Evolutionary conservation across 2,329 filamentous ascomycete genomes (phyloP).

Genomic region (Pyrenophora graminea): DNA sequence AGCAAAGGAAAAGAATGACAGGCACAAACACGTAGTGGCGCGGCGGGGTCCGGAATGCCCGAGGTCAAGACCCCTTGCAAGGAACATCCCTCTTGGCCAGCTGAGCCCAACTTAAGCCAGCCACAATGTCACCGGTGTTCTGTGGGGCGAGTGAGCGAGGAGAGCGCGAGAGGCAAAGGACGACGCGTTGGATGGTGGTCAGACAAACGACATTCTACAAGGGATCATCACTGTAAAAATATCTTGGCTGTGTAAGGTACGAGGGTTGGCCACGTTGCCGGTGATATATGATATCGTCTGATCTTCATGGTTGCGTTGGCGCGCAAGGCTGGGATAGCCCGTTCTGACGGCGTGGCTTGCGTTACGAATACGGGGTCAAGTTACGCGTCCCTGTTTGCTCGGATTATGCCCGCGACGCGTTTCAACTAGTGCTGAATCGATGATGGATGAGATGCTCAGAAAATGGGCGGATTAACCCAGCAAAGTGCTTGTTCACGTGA

Average conservation of each 20-base stretch:
- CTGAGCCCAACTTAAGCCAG: not conserved
- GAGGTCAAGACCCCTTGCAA: constrained; percentile 16
- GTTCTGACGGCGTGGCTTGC: not conserved
- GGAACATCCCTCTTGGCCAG: constrained; percentile 11
- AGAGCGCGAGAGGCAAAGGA: constrained; percentile 7
- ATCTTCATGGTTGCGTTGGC: constrained; percentile 5
- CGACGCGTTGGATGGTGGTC: not conserved
- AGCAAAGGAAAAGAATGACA: too few relatives aligned
- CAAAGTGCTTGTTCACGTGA: too few relatives aligned
- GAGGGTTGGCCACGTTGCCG: not conserved
- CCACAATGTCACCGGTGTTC: not conserved
- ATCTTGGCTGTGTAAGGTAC: not conserved
- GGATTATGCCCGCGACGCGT: not conserved
- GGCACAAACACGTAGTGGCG: not conserved
- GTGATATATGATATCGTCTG: not conserved
- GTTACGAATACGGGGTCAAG: not conserved
- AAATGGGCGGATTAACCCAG: too few relatives aligned
- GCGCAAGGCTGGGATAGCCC: constrained; percentile 5
- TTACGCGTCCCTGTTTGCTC: not conserved
- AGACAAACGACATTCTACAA: too few relatives aligned
- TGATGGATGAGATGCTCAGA: not conserved
- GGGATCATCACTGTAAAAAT: not conserved
- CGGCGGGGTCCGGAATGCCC: constrained; percentile 16
- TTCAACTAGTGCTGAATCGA: not conserved
- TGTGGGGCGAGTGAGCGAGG: constrained; percentile 2